These are phyloP conservation scores for Pythium myriotylum DNA, from an alignment of 352 stramenopile genomes.

Conservation along the genomic window DNA sequence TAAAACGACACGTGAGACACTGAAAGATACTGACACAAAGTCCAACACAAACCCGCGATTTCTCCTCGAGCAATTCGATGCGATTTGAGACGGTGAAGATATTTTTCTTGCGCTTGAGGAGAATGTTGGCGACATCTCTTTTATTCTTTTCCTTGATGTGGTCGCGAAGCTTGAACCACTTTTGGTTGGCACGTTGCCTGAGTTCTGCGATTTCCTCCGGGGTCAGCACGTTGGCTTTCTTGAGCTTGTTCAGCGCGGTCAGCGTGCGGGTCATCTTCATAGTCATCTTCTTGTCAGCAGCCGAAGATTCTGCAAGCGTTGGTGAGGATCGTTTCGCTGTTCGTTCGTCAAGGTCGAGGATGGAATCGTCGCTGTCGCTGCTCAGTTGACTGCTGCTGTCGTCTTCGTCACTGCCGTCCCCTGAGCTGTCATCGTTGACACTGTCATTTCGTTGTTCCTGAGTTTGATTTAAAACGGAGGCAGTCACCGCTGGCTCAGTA, in stretches of 20 bases:
- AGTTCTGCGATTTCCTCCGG: constrained; percentile 63
- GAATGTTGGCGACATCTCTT: constrained; percentile 71
- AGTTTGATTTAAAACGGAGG: no score
- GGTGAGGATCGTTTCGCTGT: background rate
- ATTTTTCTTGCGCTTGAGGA: constrained; percentile 82
- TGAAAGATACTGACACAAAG: no score
- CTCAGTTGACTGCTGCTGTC: constrained; percentile 14
- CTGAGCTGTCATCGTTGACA: constrained; percentile 9
- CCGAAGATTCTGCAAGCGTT: background rate
- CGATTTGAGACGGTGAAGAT: constrained; percentile 75
- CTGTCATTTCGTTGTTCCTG: no score
- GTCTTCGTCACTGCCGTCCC: constrained; percentile 21
- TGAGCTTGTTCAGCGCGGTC: constrained; percentile 68
- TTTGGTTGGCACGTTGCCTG: constrained; percentile 61
- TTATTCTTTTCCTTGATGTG: constrained; percentile 82
- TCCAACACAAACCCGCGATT: constrained; percentile 50
- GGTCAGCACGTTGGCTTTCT: constrained; percentile 58
- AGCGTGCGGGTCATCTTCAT: constrained; percentile 56
- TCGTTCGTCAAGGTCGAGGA: constrained; percentile 20
- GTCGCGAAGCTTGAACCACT: constrained; percentile 73
- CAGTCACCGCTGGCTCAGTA: no score
- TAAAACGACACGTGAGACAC: constrained; percentile 7
- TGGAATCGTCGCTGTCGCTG: constrained; percentile 26
- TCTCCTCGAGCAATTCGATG: constrained; percentile 75
- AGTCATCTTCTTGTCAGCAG: constrained; percentile 16